phyloP scores from a whole-genome alignment of 148 eudicot species.

The Dianthus caryophyllus region DNA sequence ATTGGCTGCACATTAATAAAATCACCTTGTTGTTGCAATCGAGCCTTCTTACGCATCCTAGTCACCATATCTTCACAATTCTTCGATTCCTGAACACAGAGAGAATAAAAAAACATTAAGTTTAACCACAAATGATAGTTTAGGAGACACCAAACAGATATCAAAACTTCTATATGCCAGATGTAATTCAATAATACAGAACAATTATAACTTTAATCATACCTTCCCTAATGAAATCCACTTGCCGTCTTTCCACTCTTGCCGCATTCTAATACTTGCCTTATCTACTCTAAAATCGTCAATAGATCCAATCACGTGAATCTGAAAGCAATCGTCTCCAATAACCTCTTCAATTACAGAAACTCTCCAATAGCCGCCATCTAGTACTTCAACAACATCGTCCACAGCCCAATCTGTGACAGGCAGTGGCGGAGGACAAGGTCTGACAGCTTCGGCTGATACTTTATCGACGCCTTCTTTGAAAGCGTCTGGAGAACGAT shows the following conservation, averaged over 20 bases:
- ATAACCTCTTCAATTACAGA: conserved; percentile 38
- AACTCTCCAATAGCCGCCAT: conserved; percentile 47
- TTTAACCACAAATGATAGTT: neutral
- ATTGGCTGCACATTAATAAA: neutral
- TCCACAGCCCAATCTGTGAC: conserved; percentile 34
- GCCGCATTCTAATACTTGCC: conserved; percentile 37
- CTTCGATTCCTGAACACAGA: conserved; percentile 8
- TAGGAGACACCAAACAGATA: neutral
- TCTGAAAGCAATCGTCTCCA: conserved; percentile 30
- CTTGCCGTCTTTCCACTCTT: conserved; percentile 41
- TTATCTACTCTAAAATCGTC: conserved; percentile 38
- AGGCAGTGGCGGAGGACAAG: conserved; percentile 45
- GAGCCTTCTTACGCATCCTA: conserved; percentile 8
- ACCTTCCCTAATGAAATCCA: conserved; percentile 52
- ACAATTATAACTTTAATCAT: neutral
- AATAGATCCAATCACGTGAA: conserved; percentile 40
- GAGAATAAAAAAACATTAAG: neutral
- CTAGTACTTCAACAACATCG: conserved; percentile 59
- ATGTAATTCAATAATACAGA: neutral
- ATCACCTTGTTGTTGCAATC: conserved; percentile 12
- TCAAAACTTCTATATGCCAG: too few relatives aligned
- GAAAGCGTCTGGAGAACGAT: conserved; percentile 24
- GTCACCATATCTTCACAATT: conserved; percentile 16
- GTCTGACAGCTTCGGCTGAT: conserved; percentile 41
- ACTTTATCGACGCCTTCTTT: conserved; percentile 37